Percentiles rank a stretch among this genome's conserved stretches.
These are phyloP conservation scores for Spathaspora sp. DNA, from an alignment of 1,139 yeast genomes.

Conservation along the genomic window DNA sequence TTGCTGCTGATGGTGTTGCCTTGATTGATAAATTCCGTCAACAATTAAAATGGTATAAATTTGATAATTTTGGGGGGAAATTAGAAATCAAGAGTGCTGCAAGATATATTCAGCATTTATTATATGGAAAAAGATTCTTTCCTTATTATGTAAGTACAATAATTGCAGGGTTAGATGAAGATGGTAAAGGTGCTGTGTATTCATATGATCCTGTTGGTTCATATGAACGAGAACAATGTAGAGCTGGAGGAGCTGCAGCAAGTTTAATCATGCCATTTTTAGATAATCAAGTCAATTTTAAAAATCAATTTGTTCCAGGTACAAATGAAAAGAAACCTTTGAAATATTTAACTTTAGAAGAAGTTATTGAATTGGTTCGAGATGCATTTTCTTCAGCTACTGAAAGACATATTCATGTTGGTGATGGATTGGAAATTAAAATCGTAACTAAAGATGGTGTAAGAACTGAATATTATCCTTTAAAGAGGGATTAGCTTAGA, in stretches of 20 bases:
- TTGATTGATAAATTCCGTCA: conserved; percentile 74
- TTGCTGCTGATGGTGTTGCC: conserved; percentile 92
- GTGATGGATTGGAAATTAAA: conserved; percentile 89
- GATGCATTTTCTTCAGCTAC: conserved; percentile 97
- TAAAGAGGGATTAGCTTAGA: conserved; percentile 72
- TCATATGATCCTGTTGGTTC: conserved; percentile 98
- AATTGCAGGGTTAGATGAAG: conserved; percentile 91
- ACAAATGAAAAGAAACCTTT: conserved; percentile 64
- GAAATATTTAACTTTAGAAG: conserved; percentile 71
- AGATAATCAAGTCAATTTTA: conserved; percentile 94
- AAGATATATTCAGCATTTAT: conserved; percentile 82
- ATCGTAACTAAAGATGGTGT: conserved; percentile 94
- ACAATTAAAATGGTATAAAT: conserved; percentile 91
- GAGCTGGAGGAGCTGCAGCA: conserved; percentile 98
- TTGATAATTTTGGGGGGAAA: conserved; percentile 72
- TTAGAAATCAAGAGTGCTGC: conserved; percentile 77
- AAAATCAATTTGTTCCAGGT: conserved; percentile 84
- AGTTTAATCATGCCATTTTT: conserved; percentile 94
- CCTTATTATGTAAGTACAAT: conserved; percentile 96
- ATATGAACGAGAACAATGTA: conserved; percentile 94
- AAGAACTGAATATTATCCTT: conserved; percentile 75
- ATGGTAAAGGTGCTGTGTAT: conserved; percentile 92
- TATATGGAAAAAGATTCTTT: conserved; percentile 92
- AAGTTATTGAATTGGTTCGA: conserved; percentile 80
- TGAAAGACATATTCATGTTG: conserved; percentile 97